Percentiles rank a stretch among this genome's conserved stretches.
phyloP scores from a whole-genome alignment of 2,329 filamentous ascomycete species.

The Xylariaceae sp. region DNA sequence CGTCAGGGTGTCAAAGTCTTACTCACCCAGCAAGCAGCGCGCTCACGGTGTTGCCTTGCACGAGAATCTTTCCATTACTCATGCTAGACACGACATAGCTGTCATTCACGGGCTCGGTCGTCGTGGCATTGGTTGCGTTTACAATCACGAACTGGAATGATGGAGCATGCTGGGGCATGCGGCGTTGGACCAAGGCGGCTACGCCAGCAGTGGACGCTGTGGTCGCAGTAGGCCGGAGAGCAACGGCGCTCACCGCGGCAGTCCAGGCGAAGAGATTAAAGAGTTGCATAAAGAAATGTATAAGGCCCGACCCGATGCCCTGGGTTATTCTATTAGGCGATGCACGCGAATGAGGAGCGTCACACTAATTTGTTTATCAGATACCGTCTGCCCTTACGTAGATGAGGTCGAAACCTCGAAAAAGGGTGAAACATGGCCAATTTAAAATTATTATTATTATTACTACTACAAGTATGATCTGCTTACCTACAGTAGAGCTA shows the following conservation, averaged over 20 bases:
- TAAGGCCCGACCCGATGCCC: conserved; percentile 4
- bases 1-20: neutral
- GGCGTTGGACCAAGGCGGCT: conserved; percentile 23
- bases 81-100: conserved; percentile 23
- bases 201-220: conserved; percentile 22
- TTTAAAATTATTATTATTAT: too few species aligned
- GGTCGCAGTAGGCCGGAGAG: conserved; percentile 15
- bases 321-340: neutral
- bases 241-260: conserved; percentile 12
- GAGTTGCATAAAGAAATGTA: conserved; percentile 24
- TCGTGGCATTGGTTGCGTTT: neutral
- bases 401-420: too few species aligned
- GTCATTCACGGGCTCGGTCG: conserved; percentile 21
- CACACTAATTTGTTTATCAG: too few species aligned
- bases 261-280: conserved; percentile 17
- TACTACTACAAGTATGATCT: too few species aligned
- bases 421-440: too few species aligned
- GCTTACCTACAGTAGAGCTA: too few species aligned
- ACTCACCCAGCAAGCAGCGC: conserved; percentile 25
- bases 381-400: too few species aligned
- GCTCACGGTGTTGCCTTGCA: conserved; percentile 24
- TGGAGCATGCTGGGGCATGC: conserved; percentile 21
- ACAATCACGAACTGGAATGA: conserved; percentile 24
- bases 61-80: conserved; percentile 20
- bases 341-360: neutral